phyloP scores from a whole-genome alignment of 169 alveolate species.

The Plasmodium fragile region DNA sequence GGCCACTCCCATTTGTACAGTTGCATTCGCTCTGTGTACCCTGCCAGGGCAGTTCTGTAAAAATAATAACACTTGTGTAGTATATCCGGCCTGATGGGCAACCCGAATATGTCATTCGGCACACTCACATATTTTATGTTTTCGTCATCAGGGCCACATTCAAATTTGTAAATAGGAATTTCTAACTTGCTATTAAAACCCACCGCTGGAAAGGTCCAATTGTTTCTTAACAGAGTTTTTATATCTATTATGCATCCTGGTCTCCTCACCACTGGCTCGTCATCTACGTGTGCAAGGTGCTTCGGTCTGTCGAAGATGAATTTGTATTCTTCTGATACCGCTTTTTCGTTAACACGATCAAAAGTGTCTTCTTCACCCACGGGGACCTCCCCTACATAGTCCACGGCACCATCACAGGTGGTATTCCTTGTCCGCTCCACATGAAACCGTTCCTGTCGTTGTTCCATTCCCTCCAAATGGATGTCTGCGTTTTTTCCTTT shows the following conservation, averaged over 20 bases:
- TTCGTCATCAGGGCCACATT: slow-evolving; percentile 71
- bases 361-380: neutral
- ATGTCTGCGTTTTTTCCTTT: slow-evolving; percentile 25
- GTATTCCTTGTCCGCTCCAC: neutral
- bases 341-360: neutral
- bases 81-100: slow-evolving; percentile 88
- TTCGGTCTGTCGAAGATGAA: slow-evolving; percentile 68
- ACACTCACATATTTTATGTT: slow-evolving; percentile 77
- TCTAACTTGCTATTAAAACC: slow-evolving; percentile 89
- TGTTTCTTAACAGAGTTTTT: slow-evolving; percentile 81
- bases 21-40: slow-evolving; percentile 90
- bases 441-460: neutral
- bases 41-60: slow-evolving; percentile 88
- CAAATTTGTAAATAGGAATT: slow-evolving; percentile 85
- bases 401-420: neutral
- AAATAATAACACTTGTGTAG: slow-evolving; percentile 87
- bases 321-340: slow-evolving; percentile 28
- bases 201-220: slow-evolving; percentile 90
- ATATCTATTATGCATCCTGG: slow-evolving; percentile 89
- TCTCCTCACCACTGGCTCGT: slow-evolving; percentile 85
- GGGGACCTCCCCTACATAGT: neutral
- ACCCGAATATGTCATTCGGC: slow-evolving; percentile 90
- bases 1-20: slow-evolving; percentile 92
- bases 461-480: neutral
- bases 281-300: slow-evolving; percentile 81